Evolutionary conservation across 2,329 filamentous ascomycete genomes (phyloP).

Genomic region (Talaromyces sp.): DNA sequence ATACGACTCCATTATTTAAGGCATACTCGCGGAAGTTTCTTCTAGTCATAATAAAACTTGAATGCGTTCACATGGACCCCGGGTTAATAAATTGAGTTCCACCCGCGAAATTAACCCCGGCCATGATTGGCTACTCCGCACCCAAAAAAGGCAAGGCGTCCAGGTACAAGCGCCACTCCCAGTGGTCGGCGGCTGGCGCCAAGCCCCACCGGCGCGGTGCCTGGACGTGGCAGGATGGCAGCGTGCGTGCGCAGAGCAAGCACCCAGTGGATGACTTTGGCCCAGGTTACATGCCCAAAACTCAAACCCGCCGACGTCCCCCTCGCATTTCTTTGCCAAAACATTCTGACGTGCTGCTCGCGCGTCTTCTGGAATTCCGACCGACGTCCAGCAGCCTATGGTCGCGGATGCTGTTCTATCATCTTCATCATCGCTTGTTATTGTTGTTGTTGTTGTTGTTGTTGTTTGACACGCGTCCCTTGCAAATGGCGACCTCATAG

Average conservation of each 20-base stretch:
- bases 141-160: slow-evolving; percentile 1
- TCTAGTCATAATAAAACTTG: neutral
- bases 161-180: neutral
- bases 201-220: slow-evolving; percentile 5
- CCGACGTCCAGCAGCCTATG: neutral
- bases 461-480: neutral
- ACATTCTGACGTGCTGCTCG: neutral
- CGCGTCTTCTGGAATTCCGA: neutral
- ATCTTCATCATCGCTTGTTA: neutral
- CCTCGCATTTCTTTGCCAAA: neutral
- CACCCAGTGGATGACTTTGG: neutral
- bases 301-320: neutral
- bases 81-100: neutral
- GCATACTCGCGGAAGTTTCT: neutral
- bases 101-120: neutral
- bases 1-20: neutral
- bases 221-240: slow-evolving; percentile 5
- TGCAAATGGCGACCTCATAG: neutral
- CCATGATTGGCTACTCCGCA: neutral
- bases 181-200: neutral
- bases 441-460: neutral
- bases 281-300: neutral
- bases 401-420: neutral
- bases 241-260: neutral
- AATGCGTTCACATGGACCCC: neutral